Percentiles rank a stretch among this genome's conserved stretches.
Conservation (phyloP, 805 yeast species). For the Yamadazyma scolyti region DNA sequence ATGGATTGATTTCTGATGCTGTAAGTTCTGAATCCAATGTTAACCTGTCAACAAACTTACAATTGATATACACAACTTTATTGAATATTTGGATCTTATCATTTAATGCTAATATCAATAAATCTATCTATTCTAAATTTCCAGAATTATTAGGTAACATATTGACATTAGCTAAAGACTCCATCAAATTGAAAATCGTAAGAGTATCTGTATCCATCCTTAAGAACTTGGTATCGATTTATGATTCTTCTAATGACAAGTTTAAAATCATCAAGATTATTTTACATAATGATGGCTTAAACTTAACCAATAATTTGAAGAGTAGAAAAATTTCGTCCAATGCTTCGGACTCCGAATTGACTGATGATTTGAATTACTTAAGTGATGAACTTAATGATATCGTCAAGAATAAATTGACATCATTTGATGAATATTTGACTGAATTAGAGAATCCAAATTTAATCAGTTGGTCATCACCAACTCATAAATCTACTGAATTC, state of each 20-base stretch:
- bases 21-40: slow-evolving; percentile 13
- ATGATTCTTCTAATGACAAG: slow-evolving; percentile 22
- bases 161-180: slow-evolving; percentile 62
- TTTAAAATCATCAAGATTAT: slow-evolving; percentile 60
- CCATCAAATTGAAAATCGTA: slow-evolving; percentile 89
- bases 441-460: slow-evolving; percentile 78
- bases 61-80: slow-evolving; percentile 77
- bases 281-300: slow-evolving; percentile 71
- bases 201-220: slow-evolving; percentile 78
- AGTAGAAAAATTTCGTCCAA: slow-evolving; percentile 82
- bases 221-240: slow-evolving; percentile 50
- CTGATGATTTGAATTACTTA: slow-evolving; percentile 62
- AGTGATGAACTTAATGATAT: slow-evolving; percentile 63
- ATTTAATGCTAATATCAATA: slow-evolving; percentile 56
- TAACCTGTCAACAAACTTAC: slow-evolving; percentile 55
- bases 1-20: slow-evolving; percentile 9
- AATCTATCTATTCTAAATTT: slow-evolving; percentile 47
- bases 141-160: slow-evolving; percentile 51
- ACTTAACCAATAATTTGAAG: slow-evolving; percentile 61
- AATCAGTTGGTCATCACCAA: slow-evolving; percentile 77
- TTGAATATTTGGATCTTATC: slow-evolving; percentile 82
- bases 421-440: slow-evolving; percentile 86
- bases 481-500: slow-evolving; percentile 82
- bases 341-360: slow-evolving; percentile 76
- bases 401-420: slow-evolving; percentile 69